Evolutionary conservation across 2,329 filamentous ascomycete genomes (phyloP).

Genomic region (Podosphaera fusca): DNA sequence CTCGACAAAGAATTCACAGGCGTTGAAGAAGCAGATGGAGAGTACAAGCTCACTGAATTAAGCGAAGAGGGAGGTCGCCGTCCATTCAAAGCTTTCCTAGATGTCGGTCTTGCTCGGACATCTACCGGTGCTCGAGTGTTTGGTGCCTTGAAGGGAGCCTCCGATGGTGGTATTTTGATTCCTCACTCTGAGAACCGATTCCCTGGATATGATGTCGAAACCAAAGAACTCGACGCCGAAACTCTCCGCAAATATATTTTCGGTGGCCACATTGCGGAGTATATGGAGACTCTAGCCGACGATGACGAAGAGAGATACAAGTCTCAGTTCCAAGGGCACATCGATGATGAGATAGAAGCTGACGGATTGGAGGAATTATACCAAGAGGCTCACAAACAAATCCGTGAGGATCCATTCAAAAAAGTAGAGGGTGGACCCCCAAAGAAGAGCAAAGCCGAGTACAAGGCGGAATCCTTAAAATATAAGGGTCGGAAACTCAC

Average conservation of each 20-base stretch:
- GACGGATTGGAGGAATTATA: slow-evolving; percentile 95
- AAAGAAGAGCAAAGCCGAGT: slow-evolving; percentile 95
- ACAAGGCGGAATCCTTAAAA: slow-evolving; percentile 90
- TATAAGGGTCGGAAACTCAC: slow-evolving; percentile 55
- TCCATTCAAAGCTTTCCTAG: slow-evolving; percentile 97
- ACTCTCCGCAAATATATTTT: slow-evolving; percentile 98
- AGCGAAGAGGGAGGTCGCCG: slow-evolving; percentile 84
- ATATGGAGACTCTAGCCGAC: slow-evolving; percentile 99
- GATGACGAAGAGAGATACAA: slow-evolving; percentile 99
- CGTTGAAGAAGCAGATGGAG: slow-evolving; percentile 91
- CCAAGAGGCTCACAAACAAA: slow-evolving; percentile 79
- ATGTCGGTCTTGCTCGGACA: slow-evolving; percentile 91
- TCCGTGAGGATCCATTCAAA: slow-evolving; percentile 96
- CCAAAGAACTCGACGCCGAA: slow-evolving; percentile 94
- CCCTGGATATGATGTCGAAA: slow-evolving; percentile 93
- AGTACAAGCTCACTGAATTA: slow-evolving; percentile 89
- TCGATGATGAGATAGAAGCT: slow-evolving; percentile 89
- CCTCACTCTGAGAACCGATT: slow-evolving; percentile 99
- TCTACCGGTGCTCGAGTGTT: slow-evolving; percentile 98
- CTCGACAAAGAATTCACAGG: slow-evolving; percentile 81
- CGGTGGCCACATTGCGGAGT: slow-evolving; percentile 94
- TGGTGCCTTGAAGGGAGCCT: slow-evolving; percentile 98
- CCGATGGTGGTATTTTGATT: slow-evolving; percentile 87
- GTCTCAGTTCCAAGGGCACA: slow-evolving; percentile 93
- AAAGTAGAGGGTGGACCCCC: slow-evolving; percentile 50